phyloP scores from a whole-genome alignment of 495 filamentous ascomycete species.

The Penicillium nucicola region DNA sequence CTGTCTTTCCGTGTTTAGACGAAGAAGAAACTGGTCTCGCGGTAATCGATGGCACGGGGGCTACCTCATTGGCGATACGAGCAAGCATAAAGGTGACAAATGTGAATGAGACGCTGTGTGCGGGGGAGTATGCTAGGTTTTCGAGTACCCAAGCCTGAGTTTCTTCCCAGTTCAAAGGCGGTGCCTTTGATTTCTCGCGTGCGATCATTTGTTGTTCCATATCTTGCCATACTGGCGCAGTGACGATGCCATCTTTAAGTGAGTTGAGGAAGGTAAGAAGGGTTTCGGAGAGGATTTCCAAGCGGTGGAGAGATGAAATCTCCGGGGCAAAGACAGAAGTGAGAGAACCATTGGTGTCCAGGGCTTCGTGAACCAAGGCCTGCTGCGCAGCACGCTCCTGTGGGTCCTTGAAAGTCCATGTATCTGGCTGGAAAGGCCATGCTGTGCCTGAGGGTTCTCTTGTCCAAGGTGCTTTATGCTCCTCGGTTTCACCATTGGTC shows the following conservation, averaged over 20 bases:
- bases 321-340: slow-evolving; percentile 56
- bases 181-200: slow-evolving; percentile 47
- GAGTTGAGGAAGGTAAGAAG: slow-evolving; percentile 68
- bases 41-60: slow-evolving; percentile 27
- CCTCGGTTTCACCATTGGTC: slow-evolving; percentile 51
- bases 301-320: slow-evolving; percentile 54
- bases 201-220: slow-evolving; percentile 61
- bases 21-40: background rate
- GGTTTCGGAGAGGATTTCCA: slow-evolving; percentile 67
- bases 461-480: slow-evolving; percentile 51
- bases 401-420: slow-evolving; percentile 44
- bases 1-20: background rate
- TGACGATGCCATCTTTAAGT: slow-evolving; percentile 73
- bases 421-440: slow-evolving; percentile 70
- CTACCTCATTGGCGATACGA: slow-evolving; percentile 46
- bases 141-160: slow-evolving; percentile 69
- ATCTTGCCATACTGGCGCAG: slow-evolving; percentile 61
- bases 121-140: slow-evolving; percentile 64
- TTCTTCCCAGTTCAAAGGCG: slow-evolving; percentile 54
- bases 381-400: slow-evolving; percentile 31
- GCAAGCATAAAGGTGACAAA: slow-evolving; percentile 78
- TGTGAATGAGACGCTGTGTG: slow-evolving; percentile 81
- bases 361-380: slow-evolving; percentile 55
- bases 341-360: slow-evolving; percentile 66
- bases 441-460: slow-evolving; percentile 52